Base-by-base conservation (phyloP, 2,329 filamentous ascomycete genomes). In the Colletotrichum sp. region DNA sequence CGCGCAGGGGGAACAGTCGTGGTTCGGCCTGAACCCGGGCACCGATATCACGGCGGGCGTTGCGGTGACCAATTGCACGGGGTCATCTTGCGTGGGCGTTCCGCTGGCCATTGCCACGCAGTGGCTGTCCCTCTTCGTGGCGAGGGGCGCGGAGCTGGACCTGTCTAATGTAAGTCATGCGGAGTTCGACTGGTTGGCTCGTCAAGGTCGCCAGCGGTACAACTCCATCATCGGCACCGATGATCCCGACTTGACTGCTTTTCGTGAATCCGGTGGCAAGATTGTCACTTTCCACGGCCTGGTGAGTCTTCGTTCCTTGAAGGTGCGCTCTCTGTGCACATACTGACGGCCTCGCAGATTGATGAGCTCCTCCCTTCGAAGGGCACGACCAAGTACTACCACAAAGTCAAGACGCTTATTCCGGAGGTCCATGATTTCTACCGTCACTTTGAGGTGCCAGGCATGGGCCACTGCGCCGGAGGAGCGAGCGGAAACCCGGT, bases 241-340 rank as follows among this genome's bases (percentile, higher is more conserved):
- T 18, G 79, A 82, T 59, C 79, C 82, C 62, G 82, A 81, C 39
- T 74, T 86, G 3, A 68, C 78, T 0, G 77, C 77, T 2, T 86
- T 84, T 75, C 78, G 78, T 36, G 77, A 77, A 6, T 78, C 78
- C 2, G 87, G 87, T 12, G 84, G 84, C 34, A 88, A 88, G 79
- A 69, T 88, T 4, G 21, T 88, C 21, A 80, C 85, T 34, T 88
- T 84, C 80, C 87, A 88, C 77, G 87, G 87, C 24, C 76, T 83
- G 8, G 73, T 76, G 24, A 63, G 73, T 63, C 1, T n/a, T 13
- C 10, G 3, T 21, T 12, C 6, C 21, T 12, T 28, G 5, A 8
- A 67, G 7, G 26, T 16, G 15, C 8, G 18, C 7, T 30, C 10
- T 21, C 24, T 69, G 15, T 16, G 24, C 7, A 13, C 10, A 21